Base-by-base conservation (phyloP, 2,329 filamentous ascomycete species). In the Pyrenochaeta sp. region DNA sequence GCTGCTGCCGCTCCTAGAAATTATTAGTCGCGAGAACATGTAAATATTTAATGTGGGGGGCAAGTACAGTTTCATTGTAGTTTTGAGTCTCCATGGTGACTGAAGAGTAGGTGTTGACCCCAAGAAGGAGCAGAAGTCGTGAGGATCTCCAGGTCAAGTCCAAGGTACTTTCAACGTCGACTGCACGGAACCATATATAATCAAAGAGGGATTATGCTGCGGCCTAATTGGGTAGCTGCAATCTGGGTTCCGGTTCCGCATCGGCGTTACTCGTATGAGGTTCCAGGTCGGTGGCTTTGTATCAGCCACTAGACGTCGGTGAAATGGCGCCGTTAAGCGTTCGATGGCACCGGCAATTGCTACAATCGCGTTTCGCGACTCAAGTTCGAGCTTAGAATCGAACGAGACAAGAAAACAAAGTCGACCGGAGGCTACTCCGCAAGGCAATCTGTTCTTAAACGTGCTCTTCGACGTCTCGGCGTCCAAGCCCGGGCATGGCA, bases 1-100 rank as follows among this genome's bases (percentile, higher is more conserved):
- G 73, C 53, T 79, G 75, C 51, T 67, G 75, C 40, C 77, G 71
- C 61, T 80, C 79, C 77, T 80, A 57, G 1, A 7, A 7, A 9
- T 7, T 21, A 18, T 61, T 36, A 57, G 46, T 33, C 12, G 12
- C 17, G 12, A 20, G 5, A 1, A 2, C 3, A 4, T 14, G n/a
- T 5, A 17, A 7, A 7, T n/a, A n/a, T n/a, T n/a, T n/a, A 3
- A 14, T n/a, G 14, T 7, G 2, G 12, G 20, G 20, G 1, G n/a
- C 2, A 32, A 45, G n/a, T 55, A 61, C 60, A 37, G 54, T 41
- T 17, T 63, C 60, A 4, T 46, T 51, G 4, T 46, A 37, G 29
- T 58, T 50, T 42, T 52, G 49, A 18, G 39, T 41, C 23, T 56
- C 40, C 60, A 61, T 63, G 20, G 15, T 51, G 48, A 32, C 7